These are phyloP conservation scores for Neurospora hispaniola DNA, from an alignment of 495 filamentous ascomycete genomes.

Conservation along the genomic window DNA sequence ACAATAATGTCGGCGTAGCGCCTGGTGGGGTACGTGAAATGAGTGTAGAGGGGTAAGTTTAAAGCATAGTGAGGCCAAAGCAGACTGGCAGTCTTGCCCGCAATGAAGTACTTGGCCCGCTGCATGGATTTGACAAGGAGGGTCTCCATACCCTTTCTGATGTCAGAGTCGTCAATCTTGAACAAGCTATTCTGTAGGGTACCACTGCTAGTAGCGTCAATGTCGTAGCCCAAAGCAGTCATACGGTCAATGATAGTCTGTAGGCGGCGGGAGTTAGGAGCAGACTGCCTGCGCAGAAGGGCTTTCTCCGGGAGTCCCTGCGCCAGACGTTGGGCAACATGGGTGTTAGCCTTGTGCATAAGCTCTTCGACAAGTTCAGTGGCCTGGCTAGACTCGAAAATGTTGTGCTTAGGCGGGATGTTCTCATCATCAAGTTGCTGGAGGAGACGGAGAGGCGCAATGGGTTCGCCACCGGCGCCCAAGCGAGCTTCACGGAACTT, in stretches of 20 bases:
- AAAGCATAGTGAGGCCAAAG: slow-evolving; percentile 79
- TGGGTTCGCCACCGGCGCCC: slow-evolving; percentile 61
- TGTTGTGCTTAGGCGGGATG: slow-evolving; percentile 88
- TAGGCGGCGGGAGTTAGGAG: slow-evolving; percentile 78
- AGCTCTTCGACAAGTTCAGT: slow-evolving; percentile 94
- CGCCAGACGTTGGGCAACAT: slow-evolving; percentile 76
- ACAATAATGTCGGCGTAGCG: slow-evolving; percentile 93
- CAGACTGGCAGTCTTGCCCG: slow-evolving; percentile 60
- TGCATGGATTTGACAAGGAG: slow-evolving; percentile 88
- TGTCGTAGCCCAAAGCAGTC: slow-evolving; percentile 77
- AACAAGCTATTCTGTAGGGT: slow-evolving; percentile 87
- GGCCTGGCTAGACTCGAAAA: slow-evolving; percentile 81
- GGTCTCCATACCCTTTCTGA: slow-evolving; percentile 97
- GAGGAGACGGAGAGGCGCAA: slow-evolving; percentile 77
- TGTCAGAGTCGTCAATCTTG: slow-evolving; percentile 71
- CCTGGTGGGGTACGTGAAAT: slow-evolving; percentile 92
- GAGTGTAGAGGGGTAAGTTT: slow-evolving; percentile 89
- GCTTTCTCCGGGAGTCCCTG: slow-evolving; percentile 82
- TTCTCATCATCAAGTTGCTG: slow-evolving; percentile 98
- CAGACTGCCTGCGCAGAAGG: slow-evolving; percentile 73
- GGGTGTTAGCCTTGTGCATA: slow-evolving; percentile 77
- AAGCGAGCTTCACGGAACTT: slow-evolving; percentile 84
- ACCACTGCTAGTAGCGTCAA: slow-evolving; percentile 83
- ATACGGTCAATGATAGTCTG: slow-evolving; percentile 88
- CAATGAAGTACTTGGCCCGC: slow-evolving; percentile 87